Conservation (phyloP, 305 asterid species). For the Monarda citriodora region DNA sequence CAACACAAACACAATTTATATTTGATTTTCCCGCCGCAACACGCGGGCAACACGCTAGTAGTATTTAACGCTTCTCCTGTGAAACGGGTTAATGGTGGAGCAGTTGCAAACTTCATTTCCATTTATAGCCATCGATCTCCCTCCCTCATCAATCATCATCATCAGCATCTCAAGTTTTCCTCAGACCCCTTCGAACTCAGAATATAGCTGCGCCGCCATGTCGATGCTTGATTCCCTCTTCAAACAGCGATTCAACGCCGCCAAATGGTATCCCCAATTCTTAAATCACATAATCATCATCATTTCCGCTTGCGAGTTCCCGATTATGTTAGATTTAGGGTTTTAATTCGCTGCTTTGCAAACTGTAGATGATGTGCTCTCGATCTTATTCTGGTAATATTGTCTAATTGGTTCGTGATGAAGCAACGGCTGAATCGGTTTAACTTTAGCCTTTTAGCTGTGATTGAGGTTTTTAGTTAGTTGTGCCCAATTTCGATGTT, state of each 20-base stretch:
- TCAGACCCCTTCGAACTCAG: constrained; percentile 8
- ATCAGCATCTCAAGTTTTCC: not conserved
- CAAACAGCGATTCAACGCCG: constrained; percentile 81
- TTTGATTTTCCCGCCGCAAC: no score
- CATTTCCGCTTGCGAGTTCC: constrained; percentile 10
- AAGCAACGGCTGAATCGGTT: not conserved
- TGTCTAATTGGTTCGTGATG: not conserved
- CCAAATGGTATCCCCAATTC: constrained; percentile 67
- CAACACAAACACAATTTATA: no score
- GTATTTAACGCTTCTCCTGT: not conserved
- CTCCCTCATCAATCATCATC: not conserved
- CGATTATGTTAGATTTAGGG: constrained; percentile 21
- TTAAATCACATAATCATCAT: not conserved
- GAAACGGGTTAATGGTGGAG: constrained; percentile 25
- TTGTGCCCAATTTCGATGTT: constrained; percentile 1
- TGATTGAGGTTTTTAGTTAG: not conserved
- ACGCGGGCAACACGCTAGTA: no score
- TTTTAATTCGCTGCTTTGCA: constrained; percentile 3
- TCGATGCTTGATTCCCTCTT: constrained; percentile 76
- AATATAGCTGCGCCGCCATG: constrained; percentile 23
- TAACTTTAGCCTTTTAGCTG: not conserved
- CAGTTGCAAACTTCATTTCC: constrained; percentile 20
- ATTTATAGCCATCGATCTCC: constrained; percentile 13
- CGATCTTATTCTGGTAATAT: constrained; percentile 1
- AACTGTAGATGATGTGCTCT: constrained; percentile 6